phyloP scores from a whole-genome alignment of 805 yeast genomes.

The Metschnikowia picachoensis region DNA sequence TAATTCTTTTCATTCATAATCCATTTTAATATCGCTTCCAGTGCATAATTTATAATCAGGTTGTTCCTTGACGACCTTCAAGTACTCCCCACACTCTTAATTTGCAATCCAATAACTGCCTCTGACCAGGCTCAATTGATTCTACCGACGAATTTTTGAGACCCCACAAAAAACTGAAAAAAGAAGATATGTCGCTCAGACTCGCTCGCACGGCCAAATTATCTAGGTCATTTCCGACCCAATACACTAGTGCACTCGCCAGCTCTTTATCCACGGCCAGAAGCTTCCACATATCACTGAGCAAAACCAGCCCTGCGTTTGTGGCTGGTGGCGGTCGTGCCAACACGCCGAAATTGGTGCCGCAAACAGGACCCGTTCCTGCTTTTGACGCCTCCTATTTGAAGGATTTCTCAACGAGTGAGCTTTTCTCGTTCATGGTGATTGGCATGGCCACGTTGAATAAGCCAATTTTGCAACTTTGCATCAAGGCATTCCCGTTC shows the following conservation, averaged over 20 bases:
- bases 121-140: too few species aligned
- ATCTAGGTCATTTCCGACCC: slow-evolving; percentile 1
- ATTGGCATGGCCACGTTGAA: slow-evolving; percentile 69
- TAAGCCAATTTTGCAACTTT: slow-evolving; percentile 56
- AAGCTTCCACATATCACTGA: slow-evolving; percentile 14
- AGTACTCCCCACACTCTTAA: too few species aligned
- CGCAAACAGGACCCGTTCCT: slow-evolving; percentile 7
- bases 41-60: not conserved
- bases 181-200: slow-evolving; percentile 3
- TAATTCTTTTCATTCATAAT: not conserved
- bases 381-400: slow-evolving; percentile 15
- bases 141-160: too few species aligned
- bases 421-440: slow-evolving; percentile 59
- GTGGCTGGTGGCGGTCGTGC: slow-evolving; percentile 10
- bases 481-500: slow-evolving; percentile 65
- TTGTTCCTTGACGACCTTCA: too few species aligned
- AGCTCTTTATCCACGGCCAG: slow-evolving; percentile 2
- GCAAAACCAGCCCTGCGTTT: slow-evolving; percentile 10
- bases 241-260: not conserved
- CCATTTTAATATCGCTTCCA: not conserved
- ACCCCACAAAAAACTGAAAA: not conserved
- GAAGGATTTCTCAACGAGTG: slow-evolving; percentile 48
- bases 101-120: not conserved
- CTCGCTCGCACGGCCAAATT: slow-evolving; percentile 1
- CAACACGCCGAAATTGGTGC: slow-evolving; percentile 10